Evolutionary conservation across 2,329 filamentous ascomycete genomes (phyloP), one percentile per base, ranked within the genome.

Genomic region (Teratosphaeria epicoccoides): DNA sequence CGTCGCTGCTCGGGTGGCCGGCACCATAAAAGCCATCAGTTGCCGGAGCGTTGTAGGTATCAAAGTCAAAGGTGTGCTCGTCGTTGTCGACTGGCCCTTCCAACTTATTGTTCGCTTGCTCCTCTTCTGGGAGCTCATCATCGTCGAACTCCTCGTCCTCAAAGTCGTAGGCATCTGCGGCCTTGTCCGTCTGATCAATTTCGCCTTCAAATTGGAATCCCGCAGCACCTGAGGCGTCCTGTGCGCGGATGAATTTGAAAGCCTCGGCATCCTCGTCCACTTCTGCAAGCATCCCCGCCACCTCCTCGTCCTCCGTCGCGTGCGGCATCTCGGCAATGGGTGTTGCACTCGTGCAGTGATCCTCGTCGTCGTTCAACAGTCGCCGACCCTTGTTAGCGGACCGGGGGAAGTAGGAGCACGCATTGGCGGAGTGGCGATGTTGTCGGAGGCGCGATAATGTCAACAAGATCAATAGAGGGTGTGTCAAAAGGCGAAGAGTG

Each of bases 121-220:
- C 83, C 57, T 93, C 88, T 6, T 93, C 88, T 10, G 88, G 85
- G 6, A 95, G 77, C 57, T 96, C 89, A 65, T 96, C 89, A 66
- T 97, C 91, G 58, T 85, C 85, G 56, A 97, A 90, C 64, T 95
- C 88, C 65, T 87, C 88, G 61, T 78, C 20, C 33, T 40, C 33
- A 6, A 40, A 98, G 65, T 98, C 93, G 56, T 93, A 73, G 40
- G 93, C 93, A 70, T 97, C 87, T 54, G 89, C 89, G 50, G 89
- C 91, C 70, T 98, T 98, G 67, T 88, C 85, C 20, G 76, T 78
- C 49, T 67, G 60, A 49, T 75, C 73, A 49, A 77, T 67, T 49
- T 68, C 64, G 14, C 57, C 48, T 37, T 55, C 56, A 49, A 33
- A 69, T 6, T 46, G 44, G 24, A 37, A 25, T 14, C 61, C 62